Evolutionary conservation across 768 basidiomycete species (phyloP).

Genomic region (Strobilomyces echinocephalus): DNA sequence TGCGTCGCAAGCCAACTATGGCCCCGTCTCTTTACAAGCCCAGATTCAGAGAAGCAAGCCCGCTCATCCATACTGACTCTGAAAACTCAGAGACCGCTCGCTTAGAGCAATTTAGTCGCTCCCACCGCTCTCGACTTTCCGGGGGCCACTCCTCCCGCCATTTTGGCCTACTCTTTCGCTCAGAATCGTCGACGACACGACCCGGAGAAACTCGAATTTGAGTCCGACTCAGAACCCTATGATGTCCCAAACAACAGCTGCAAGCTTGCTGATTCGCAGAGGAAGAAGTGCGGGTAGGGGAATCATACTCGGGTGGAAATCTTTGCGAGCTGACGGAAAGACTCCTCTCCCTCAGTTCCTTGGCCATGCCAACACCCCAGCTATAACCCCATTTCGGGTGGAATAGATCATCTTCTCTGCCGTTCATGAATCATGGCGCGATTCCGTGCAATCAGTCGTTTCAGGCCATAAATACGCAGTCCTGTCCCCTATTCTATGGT

Average conservation of each 20-base stretch:
- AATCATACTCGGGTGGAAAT: constrained; percentile 30
- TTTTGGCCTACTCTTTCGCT: constrained; percentile 32
- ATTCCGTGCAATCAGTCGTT: not conserved
- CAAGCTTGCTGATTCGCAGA: constrained; percentile 54
- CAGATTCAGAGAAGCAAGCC: constrained; percentile 26
- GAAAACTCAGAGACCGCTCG: constrained; percentile 44
- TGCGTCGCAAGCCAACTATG: constrained; percentile 38
- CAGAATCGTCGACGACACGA: constrained; percentile 41
- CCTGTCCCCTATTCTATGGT: not conserved
- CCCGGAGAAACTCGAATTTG: constrained; percentile 52
- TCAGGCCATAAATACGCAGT: not conserved
- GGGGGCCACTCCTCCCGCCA: constrained; percentile 18
- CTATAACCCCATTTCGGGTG: constrained; percentile 59
- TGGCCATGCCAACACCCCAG: constrained; percentile 59
- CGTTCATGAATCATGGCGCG: not conserved
- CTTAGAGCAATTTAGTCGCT: constrained; percentile 32
- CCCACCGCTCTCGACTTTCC: constrained; percentile 26
- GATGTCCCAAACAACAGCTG: constrained; percentile 38
- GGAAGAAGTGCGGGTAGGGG: constrained; percentile 36
- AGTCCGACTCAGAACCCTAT: constrained; percentile 59
- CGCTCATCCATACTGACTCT: constrained; percentile 32
- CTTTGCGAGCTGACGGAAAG: constrained; percentile 36
- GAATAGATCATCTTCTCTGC: not conserved
- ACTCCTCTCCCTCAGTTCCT: constrained; percentile 35
- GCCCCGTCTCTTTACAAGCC: constrained; percentile 35